A percentile compares a stretch with the other conserved stretches of the same genome.
Evolutionary conservation across 108 stramenopile genomes (phyloP).

Genomic region (Conticribra guillardii): DNA sequence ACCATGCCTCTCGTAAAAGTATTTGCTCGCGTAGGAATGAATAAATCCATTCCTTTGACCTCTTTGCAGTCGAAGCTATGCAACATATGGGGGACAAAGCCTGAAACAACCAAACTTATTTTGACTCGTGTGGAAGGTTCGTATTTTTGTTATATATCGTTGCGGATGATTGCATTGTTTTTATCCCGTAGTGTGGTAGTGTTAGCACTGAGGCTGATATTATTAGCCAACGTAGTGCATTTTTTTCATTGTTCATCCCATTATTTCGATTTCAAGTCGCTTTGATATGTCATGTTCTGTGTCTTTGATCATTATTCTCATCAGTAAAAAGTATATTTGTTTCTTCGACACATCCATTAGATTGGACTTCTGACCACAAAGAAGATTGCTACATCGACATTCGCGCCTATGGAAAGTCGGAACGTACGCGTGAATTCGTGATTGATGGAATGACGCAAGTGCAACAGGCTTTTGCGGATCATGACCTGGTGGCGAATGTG

Average conservation of each 20-base stretch:
- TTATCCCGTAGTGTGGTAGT: too few species aligned
- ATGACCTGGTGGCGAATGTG: slow-evolving; percentile 73
- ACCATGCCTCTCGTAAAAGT: slow-evolving; percentile 79
- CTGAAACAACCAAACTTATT: slow-evolving; percentile 73
- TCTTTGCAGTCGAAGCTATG: slow-evolving; percentile 66
- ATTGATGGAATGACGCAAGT: slow-evolving; percentile 69
- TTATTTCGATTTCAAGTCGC: background rate
- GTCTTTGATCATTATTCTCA: too few species aligned
- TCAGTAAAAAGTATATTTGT: too few species aligned
- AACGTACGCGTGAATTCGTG: slow-evolving; percentile 73
- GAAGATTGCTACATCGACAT: slow-evolving; percentile 77
- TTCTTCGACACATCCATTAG: too few species aligned
- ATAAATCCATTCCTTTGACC: slow-evolving; percentile 65
- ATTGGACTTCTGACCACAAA: slow-evolving; percentile 80
- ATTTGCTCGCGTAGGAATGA: slow-evolving; percentile 60
- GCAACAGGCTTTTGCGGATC: slow-evolving; percentile 63
- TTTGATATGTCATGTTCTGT: too few species aligned
- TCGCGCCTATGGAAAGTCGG: slow-evolving; percentile 66
- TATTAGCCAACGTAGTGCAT: too few species aligned
- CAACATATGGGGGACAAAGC: slow-evolving; percentile 71
- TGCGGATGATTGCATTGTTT: too few species aligned
- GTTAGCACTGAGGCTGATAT: too few species aligned
- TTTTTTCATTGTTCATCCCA: too few species aligned
- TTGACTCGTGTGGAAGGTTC: slow-evolving; percentile 54
- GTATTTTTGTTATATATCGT: background rate